A percentile compares a stretch with the other conserved stretches of the same genome.
Conservation (phyloP, 2,329 filamentous ascomycete species). For the Chalara sp. region DNA sequence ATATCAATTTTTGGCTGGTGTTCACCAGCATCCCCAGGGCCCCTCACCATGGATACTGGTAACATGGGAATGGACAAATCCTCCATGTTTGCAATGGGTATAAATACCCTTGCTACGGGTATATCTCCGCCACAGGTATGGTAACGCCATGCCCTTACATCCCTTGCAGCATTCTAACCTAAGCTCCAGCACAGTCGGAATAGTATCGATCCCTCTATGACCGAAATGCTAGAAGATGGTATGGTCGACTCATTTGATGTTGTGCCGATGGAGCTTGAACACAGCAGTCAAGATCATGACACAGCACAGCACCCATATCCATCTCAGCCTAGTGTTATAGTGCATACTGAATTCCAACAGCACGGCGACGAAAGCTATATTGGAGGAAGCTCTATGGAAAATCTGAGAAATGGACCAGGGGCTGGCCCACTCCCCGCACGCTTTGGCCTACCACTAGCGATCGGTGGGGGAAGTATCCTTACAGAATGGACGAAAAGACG, state of each 20-base stretch:
- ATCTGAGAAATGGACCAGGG: conserved; percentile 20
- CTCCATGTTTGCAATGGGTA: neutral
- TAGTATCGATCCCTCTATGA: conserved; percentile 24
- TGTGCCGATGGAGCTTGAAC: conserved; percentile 39
- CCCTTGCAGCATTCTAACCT: conserved; percentile 1
- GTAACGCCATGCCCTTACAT: neutral
- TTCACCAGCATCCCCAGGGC: too few species aligned
- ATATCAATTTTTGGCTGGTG: too few species aligned
- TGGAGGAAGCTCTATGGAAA: conserved; percentile 10
- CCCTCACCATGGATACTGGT: too few species aligned
- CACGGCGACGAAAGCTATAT: conserved; percentile 8
- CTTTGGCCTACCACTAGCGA: conserved; percentile 20
- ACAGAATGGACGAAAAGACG: conserved; percentile 60
- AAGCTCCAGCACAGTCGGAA: conserved; percentile 9
- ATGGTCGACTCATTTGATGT: conserved; percentile 32
- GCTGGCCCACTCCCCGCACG: conserved; percentile 25
- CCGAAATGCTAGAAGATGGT: conserved; percentile 37
- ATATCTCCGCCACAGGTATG: neutral
- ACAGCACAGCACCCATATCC: conserved; percentile 21
- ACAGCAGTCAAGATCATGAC: conserved; percentile 21
- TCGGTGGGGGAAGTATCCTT: conserved; percentile 42
- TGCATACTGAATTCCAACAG: conserved; percentile 11
- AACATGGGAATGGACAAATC: conserved; percentile 6
- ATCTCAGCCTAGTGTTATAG: conserved; percentile 14
- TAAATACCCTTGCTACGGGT: conserved; percentile 15